Evolutionary conservation across 257 asterid species (phyloP), one percentile per base, ranked within the genome.

Genomic region (Eucommia ulmoides): DNA sequence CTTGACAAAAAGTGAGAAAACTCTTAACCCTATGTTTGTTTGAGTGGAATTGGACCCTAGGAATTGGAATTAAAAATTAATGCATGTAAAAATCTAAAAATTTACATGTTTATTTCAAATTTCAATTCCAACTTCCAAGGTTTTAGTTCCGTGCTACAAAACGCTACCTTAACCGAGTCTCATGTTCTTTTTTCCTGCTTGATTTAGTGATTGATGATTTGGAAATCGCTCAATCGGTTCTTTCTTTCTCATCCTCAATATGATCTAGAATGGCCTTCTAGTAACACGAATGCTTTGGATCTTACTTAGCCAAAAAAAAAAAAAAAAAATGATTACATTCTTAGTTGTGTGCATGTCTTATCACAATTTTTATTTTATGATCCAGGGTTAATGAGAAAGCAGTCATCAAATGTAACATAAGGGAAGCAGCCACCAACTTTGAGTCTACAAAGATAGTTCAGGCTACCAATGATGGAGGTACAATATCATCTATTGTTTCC

Each of bases 1-100:
- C 72, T 82, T 23, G 94, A 93, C 63, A 85, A 89, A 80, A 85
- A 80, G 98, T 89, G 70, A 72, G 59, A 38, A 3, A 6, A 15
- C n/a, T 38, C n/a, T 15, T 4, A 3, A 2, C 8, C 7, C 7
- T 4, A 4, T 15, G 3, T 8, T 38, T 4, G 2, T 3, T 38
- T 38, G n/a, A 18, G 3, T 18, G 2, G 7, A 38, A 3, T 12
- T 15, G n/a, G 45, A 12, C n/a, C n/a, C 7, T 4, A 38, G 3
- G 10, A 8, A 38, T 38, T 2, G 45, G 3, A 3, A 38, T 38
- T 4, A 2, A 4, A 38, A 38, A 8, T 2, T 12, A 8, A 38
- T 29, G 12, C 38, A 29, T 29, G 38, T 5, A 6, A 38, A 15
- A 38, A 3, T 4, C 3, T 12, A 2, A 38, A 38, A 2, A 6